phyloP scores from a whole-genome alignment of 768 basidiomycete genomes.

The Dentipellis fragilis region DNA sequence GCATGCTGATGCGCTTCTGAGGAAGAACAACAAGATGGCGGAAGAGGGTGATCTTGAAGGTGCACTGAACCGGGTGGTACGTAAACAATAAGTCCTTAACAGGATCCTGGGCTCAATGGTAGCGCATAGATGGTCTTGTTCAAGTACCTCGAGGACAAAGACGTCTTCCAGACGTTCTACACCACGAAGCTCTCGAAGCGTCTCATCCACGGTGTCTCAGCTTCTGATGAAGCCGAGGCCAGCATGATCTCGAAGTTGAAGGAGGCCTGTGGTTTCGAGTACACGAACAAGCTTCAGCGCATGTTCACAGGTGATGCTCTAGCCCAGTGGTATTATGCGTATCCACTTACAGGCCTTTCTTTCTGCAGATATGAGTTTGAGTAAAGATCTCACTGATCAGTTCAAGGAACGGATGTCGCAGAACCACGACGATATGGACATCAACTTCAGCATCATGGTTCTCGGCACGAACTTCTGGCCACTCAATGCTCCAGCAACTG shows the following conservation, averaged over 20 bases:
- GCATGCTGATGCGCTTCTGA: conserved; percentile 79
- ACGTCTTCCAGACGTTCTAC: conserved; percentile 98
- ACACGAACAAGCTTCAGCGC: conserved; percentile 89
- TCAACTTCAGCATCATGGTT: conserved; percentile 90
- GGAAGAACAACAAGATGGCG: conserved; percentile 92
- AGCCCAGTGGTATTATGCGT: conserved; percentile 8
- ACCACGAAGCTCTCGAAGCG: conserved; percentile 89
- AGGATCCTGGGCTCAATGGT: neutral
- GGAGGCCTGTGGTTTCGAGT: conserved; percentile 94
- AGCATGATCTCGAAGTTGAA: conserved; percentile 98
- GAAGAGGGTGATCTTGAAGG: conserved; percentile 89
- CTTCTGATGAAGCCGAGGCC: conserved; percentile 92
- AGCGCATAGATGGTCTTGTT: conserved; percentile 80
- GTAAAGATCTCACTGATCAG: conserved; percentile 89
- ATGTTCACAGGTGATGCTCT: conserved; percentile 81
- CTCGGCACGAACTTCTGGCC: conserved; percentile 97
- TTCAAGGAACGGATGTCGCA: conserved; percentile 92
- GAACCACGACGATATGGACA: conserved; percentile 76
- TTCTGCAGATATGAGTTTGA: conserved; percentile 76
- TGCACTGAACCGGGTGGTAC: conserved; percentile 81
- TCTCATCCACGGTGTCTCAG: conserved; percentile 82
- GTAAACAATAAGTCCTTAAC: conserved; percentile 18
- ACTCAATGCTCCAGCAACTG: conserved; percentile 68
- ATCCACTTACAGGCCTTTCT: neutral
- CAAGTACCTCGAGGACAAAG: conserved; percentile 98